phyloP scores from a whole-genome alignment of 2,329 filamentous ascomycete species.

The Fusarium fujikuroi region DNA sequence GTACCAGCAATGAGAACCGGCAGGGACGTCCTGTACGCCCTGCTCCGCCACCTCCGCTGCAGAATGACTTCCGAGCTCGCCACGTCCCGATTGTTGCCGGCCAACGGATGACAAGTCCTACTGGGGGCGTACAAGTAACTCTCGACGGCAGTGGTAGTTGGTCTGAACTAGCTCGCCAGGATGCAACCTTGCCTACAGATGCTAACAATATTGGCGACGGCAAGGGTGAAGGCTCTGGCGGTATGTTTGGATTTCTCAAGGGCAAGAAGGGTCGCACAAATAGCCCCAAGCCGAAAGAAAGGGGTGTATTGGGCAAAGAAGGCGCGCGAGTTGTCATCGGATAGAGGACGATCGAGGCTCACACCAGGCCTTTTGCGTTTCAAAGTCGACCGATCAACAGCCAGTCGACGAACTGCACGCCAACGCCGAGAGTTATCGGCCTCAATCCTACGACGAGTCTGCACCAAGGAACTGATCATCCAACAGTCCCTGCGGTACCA shows the following conservation, averaged over 20 bases:
- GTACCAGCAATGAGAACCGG: slow-evolving; percentile 42
- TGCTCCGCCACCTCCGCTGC: slow-evolving; percentile 59
- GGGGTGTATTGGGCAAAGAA: slow-evolving; percentile 93
- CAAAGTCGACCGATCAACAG: slow-evolving; percentile 24
- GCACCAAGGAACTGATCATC: slow-evolving; percentile 6
- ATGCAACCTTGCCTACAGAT: slow-evolving; percentile 77
- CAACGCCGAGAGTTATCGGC: slow-evolving; percentile 5
- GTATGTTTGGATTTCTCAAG: slow-evolving; percentile 90
- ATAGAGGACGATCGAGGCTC: slow-evolving; percentile 51
- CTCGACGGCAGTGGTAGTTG: slow-evolving; percentile 90
- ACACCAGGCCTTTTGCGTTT: slow-evolving; percentile 23
- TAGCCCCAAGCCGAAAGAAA: slow-evolving; percentile 93
- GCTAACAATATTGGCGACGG: slow-evolving; percentile 64
- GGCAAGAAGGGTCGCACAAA: slow-evolving; percentile 90
- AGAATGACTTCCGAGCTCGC: slow-evolving; percentile 57
- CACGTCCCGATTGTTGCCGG: slow-evolving; percentile 66
- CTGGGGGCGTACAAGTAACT: slow-evolving; percentile 89
- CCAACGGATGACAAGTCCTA: slow-evolving; percentile 78
- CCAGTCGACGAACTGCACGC: slow-evolving; percentile 17
- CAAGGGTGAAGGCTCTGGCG: slow-evolving; percentile 70
- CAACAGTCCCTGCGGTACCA: slow-evolving; percentile 10
- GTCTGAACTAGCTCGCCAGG: slow-evolving; percentile 89
- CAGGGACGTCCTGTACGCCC: slow-evolving; percentile 42
- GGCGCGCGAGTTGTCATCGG: slow-evolving; percentile 86
- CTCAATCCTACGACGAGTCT: slow-evolving; percentile 9